Evolutionary conservation across 345 rosid species (phyloP).

Genomic region (Populus pruinosa): DNA sequence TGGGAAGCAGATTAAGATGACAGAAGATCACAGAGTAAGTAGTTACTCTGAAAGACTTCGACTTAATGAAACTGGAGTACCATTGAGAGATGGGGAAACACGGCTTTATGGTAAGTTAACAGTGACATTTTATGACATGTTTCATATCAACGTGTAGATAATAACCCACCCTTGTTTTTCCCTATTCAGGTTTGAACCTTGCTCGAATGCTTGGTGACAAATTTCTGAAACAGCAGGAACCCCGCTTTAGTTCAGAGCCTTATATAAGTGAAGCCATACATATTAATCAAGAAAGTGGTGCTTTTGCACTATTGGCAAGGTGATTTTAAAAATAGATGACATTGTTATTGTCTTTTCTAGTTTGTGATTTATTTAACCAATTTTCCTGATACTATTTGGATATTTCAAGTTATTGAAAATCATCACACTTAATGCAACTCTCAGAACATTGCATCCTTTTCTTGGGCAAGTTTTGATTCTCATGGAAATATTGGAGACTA

Average conservation of each 20-base stretch:
- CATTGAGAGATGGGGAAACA: conserved; percentile 74
- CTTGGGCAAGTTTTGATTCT: neutral
- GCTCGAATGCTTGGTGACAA: conserved; percentile 98
- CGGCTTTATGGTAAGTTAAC: conserved; percentile 62
- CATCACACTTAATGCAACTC: neutral
- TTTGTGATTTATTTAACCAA: neutral
- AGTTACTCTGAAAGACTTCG: conserved; percentile 74
- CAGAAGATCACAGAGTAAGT: conserved; percentile 81
- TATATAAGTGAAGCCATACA: conserved; percentile 67
- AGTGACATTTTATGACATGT: neutral
- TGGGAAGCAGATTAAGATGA: conserved; percentile 72
- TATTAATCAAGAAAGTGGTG: conserved; percentile 49
- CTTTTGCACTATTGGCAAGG: conserved; percentile 86
- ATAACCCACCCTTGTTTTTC: neutral
- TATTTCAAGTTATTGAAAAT: neutral
- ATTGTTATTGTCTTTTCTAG: neutral
- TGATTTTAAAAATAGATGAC: conserved; percentile 16
- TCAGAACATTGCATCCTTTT: neutral
- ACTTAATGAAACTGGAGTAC: conserved; percentile 56
- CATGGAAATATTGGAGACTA: neutral
- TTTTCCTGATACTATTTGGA: neutral
- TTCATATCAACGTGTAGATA: neutral
- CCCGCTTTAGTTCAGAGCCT: conserved; percentile 82
- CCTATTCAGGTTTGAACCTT: conserved; percentile 71
- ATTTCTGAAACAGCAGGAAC: conserved; percentile 83